Evolutionary conservation across 345 rosid genomes (phyloP).

Genomic region (Sisymbrium irio): DNA sequence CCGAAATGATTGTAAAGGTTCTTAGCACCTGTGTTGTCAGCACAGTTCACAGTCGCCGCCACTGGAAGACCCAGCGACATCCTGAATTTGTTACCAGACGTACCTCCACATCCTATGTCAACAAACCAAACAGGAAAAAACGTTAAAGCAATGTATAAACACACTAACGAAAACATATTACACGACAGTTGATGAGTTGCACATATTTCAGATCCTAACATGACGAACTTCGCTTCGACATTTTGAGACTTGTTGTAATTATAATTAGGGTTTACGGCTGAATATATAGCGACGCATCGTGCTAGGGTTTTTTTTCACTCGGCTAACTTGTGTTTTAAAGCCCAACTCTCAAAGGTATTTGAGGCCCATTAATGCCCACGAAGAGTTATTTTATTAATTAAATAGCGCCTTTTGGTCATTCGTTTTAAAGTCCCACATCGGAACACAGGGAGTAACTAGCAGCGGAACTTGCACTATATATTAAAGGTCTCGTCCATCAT

Average conservation of each 20-base stretch:
- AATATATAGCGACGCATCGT: neutral
- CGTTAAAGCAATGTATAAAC: neutral
- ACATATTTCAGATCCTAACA: neutral
- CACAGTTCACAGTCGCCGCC: slow-evolving; percentile 98
- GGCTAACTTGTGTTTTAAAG: neutral
- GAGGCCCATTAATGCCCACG: slow-evolving; percentile 9
- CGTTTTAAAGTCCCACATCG: slow-evolving; percentile 22
- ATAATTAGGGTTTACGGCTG: slow-evolving; percentile 21
- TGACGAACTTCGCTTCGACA: slow-evolving; percentile 87
- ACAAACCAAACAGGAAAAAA: neutral
- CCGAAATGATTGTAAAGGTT: slow-evolving; percentile 91
- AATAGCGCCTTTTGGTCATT: neutral
- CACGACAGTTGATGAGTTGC: too few relatives aligned
- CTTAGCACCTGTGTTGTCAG: slow-evolving; percentile 96
- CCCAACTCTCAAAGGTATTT: neutral
- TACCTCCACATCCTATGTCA: slow-evolving; percentile 76
- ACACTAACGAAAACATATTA: neutral
- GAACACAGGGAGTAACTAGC: accelerated
- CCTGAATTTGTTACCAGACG: slow-evolving; percentile 95
- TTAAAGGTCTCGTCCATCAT: neutral
- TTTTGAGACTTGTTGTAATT: slow-evolving; percentile 34
- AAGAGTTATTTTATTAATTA: neutral
- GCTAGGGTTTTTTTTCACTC: neutral
- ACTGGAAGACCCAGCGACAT: slow-evolving; percentile 99
- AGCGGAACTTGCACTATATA: neutral